Evolutionary conservation across 2,329 filamentous ascomycete species (phyloP), one percentile per base, ranked within the genome.

Genomic region (Ascochyta pisi): DNA sequence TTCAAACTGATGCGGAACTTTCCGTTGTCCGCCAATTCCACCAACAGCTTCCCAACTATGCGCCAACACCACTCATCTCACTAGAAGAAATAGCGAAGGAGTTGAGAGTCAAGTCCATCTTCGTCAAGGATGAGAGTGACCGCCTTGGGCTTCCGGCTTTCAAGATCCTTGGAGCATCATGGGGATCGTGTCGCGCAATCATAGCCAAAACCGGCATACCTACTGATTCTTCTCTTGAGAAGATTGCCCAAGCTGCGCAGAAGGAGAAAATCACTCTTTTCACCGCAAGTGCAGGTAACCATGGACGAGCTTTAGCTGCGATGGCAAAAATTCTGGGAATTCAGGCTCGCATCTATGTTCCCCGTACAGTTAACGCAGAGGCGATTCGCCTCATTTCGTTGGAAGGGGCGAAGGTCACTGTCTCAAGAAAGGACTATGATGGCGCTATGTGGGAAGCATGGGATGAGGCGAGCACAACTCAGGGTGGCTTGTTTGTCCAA

Each of bases 151-250:
- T 93, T 1, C 88, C 89, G 0, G 83, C 89, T 0, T 94, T 93
- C 80, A 95, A 95, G 73, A 90, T 93, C 40, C 82, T 93, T 0
- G 91, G 90, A 19, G 90, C 90, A 1, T 90, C 88, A 0, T 94
- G 89, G 89, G 89, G 53, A 43, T 47, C 84, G 0, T 81, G 84
- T 3, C 88, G 85, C 63, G 82, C 83, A 6, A 84, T 87, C 13
- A 67, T 91, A 6, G 69, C 77, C 0, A 67, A 75, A 1, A 71
- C 76, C 7, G 72, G 86, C 0, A 71, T 56, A 68, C 2, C 72
- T 86, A 0, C 71, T 80, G 0, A 60, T 77, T 69, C 79, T 0
- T 68, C 75, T 3, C 65, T 88, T 0, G 74, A 79, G 0, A 73
- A 79, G 0, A 62, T 88, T 1, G 75, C 76, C 2, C 23, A 47